A percentile compares a stretch with the other conserved stretches of the same genome.
Evolutionary conservation across 768 basidiomycete species (phyloP).

Genomic region (Naganishia vishniacii): DNA sequence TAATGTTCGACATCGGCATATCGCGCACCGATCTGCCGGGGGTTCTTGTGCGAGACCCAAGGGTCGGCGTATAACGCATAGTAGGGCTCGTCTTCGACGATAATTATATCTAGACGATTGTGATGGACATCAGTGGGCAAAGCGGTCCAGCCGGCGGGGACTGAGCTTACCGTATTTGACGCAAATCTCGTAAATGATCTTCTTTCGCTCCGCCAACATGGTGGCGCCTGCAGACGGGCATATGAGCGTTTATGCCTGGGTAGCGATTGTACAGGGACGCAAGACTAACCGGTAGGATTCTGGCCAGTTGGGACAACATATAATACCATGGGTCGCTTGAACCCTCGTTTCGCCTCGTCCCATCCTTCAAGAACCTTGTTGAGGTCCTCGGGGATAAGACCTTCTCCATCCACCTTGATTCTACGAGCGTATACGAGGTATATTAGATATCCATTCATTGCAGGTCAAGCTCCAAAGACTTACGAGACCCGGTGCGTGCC

Average conservation of each 20-base stretch:
- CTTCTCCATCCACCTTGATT: conserved; percentile 65
- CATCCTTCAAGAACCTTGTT: conserved; percentile 61
- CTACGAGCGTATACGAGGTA: conserved; percentile 14
- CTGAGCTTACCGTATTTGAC: conserved; percentile 62
- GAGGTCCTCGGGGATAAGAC: conserved; percentile 62
- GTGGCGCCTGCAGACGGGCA: conserved; percentile 55
- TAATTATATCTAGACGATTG: conserved; percentile 58
- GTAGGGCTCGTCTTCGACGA: conserved; percentile 80
- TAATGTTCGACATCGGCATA: conserved; percentile 18
- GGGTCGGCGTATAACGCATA: conserved; percentile 64
- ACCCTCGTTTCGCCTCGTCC: conserved; percentile 59
- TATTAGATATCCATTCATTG: conserved; percentile 55
- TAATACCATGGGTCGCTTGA: conserved; percentile 52
- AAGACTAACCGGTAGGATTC: conserved; percentile 60
- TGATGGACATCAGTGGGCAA: not conserved
- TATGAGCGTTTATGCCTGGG: not conserved
- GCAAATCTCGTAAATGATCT: conserved; percentile 73
- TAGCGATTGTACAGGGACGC: not conserved
- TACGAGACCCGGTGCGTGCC: conserved; percentile 34
- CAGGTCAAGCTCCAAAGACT: conserved; percentile 29
- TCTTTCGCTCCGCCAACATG: conserved; percentile 62
- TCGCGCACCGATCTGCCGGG: conserved; percentile 5
- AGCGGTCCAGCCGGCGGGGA: too few relatives aligned
- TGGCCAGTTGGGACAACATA: conserved; percentile 68
- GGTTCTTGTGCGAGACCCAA: conserved; percentile 53